Base-by-base conservation (phyloP, 306 rosid species). In the Carpinus fangiana region DNA sequence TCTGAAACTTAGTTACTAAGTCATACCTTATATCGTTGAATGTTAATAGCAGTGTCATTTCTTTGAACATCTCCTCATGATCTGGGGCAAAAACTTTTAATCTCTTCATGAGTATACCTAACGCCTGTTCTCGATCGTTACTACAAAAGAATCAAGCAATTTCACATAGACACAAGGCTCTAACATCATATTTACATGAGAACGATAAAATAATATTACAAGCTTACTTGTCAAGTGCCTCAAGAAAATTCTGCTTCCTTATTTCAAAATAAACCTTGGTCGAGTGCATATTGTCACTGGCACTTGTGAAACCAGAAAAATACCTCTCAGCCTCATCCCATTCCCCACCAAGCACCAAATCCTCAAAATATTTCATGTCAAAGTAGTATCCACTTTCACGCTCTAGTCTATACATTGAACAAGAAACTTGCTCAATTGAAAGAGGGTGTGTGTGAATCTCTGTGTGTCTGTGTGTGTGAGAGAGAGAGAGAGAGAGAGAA, bases 331-430 rank as follows among this genome's bases (percentile, higher is more conserved):
- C 89, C 11, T 88, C 89, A 7, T 75, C 72, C 86, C 83, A 88
- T 14, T 70, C 75, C n/a, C 92, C 89, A 13, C 71, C 11, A 46
- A 81, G 80, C 56, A 85, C 78, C 79, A 69, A 0, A 0, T 83
- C 81, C 78, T 81, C 90, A 41, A 88, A 84, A 70, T 88, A 28
- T 17, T 43, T 61, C 71, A 77, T 26, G 82, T 84, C 79, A 57
- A 90, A 85, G 88, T 74, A 88, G 8, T 67, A 12, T 8, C 88
- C 89, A 12, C 80, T 83, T 86, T 86, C 90, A 17, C 89, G 57
- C 52, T 80, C 85, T 60, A 90, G 83, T 78, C 92, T 90, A 76
- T 59, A 38, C 79, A 55, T 51, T 8, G 78, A 72, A 43, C 20
- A 21, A 62, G 31, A 36, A 59, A 59, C 31, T 59, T 23, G 8